Conservation (phyloP, 805 yeast genomes). For the Ogataea corticis region DNA sequence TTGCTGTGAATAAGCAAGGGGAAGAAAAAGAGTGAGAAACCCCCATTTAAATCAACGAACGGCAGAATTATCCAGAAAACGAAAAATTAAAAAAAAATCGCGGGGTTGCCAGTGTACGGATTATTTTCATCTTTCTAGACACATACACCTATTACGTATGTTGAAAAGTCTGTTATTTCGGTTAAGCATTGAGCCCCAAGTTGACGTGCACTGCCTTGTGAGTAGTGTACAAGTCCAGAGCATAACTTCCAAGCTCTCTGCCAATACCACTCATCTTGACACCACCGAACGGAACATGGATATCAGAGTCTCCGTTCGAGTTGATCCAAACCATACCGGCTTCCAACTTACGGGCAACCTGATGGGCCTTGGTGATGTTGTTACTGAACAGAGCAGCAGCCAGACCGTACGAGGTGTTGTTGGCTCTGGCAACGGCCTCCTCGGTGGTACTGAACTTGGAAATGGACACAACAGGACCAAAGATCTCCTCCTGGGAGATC, state of each 20-base stretch:
- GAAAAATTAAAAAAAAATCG: not conserved
- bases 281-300: constrained; percentile 68
- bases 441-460: constrained; percentile 65
- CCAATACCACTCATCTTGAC: constrained; percentile 67
- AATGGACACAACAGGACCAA: constrained; percentile 77
- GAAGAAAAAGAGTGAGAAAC: constrained; percentile 1
- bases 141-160: too few species aligned
- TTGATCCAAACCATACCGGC: constrained; percentile 71
- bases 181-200: constrained; percentile 31
- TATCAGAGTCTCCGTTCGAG: constrained; percentile 56
- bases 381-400: constrained; percentile 78
- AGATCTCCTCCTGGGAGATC: constrained; percentile 71
- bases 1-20: constrained; percentile 2
- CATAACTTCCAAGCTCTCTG: constrained; percentile 67
- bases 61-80: not conserved
- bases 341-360: constrained; percentile 59
- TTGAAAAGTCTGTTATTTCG: too few species aligned
- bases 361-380: constrained; percentile 58
- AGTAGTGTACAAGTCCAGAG: constrained; percentile 60
- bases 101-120: not conserved
- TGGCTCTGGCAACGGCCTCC: constrained; percentile 65
- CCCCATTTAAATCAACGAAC: not conserved
- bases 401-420: constrained; percentile 69
- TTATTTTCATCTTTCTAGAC: too few species aligned
- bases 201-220: constrained; percentile 74